Evolutionary conservation across 2,329 filamentous ascomycete species (phyloP).

Genomic region (Aspergillus cejpii): DNA sequence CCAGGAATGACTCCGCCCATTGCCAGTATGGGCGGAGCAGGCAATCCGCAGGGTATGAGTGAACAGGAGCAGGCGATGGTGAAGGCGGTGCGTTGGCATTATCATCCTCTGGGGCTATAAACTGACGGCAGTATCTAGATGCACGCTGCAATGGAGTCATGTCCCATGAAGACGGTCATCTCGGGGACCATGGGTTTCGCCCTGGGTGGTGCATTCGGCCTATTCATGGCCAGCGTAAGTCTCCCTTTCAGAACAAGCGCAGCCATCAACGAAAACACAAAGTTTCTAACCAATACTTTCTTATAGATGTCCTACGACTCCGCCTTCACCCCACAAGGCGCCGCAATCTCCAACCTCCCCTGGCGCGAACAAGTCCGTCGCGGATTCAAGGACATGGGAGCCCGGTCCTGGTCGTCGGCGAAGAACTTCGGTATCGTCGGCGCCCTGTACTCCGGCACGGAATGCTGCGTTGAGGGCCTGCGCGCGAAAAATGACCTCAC

Average conservation of each 20-base stretch:
- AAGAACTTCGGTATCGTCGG: constrained; percentile 96
- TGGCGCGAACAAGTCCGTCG: constrained; percentile 72
- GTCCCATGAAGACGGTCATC: constrained; percentile 78
- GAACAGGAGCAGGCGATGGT: constrained; percentile 46
- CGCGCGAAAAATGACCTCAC: constrained; percentile 88
- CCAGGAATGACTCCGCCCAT: constrained; percentile 31
- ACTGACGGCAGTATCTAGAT: constrained; percentile 50
- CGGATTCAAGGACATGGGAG: constrained; percentile 94
- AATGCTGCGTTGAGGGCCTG: constrained; percentile 87
- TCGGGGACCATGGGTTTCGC: constrained; percentile 91
- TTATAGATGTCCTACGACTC: constrained; percentile 97
- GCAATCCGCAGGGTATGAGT: constrained; percentile 35
- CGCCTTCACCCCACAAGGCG: constrained; percentile 59
- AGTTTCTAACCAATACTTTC: too few species aligned
- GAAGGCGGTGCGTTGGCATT: constrained; percentile 34
- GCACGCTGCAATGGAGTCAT: constrained; percentile 83
- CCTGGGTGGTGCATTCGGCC: constrained; percentile 85
- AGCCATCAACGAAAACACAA: too few species aligned
- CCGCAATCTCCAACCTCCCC: constrained; percentile 59
- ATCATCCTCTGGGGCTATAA: background rate
- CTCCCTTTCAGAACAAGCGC: background rate
- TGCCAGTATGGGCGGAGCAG: constrained; percentile 21
- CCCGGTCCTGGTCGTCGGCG: constrained; percentile 70
- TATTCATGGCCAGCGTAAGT: constrained; percentile 84
- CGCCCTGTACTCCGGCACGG: constrained; percentile 82